Evolutionary conservation across 495 filamentous ascomycete genomes (phyloP).

Genomic region (Trichocladium antarcticum): DNA sequence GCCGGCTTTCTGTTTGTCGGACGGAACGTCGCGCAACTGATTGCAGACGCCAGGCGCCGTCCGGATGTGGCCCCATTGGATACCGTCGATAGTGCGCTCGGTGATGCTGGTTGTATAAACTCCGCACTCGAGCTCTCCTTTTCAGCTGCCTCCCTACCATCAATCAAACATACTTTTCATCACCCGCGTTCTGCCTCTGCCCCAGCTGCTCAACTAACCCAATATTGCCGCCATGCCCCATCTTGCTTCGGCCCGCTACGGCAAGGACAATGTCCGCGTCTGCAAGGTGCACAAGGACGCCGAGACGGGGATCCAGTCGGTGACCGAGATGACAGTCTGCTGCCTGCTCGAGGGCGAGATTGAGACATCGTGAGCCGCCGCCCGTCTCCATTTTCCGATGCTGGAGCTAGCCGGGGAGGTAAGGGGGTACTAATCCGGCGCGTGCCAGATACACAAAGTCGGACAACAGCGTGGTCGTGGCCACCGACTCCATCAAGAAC

Average conservation of each 20-base stretch:
- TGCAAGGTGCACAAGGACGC: constrained; percentile 81
- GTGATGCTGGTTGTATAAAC: too few species aligned
- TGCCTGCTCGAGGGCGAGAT: constrained; percentile 84
- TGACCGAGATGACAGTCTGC: constrained; percentile 91
- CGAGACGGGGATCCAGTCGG: constrained; percentile 63
- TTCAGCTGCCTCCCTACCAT: too few species aligned
- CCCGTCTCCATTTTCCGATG: too few species aligned
- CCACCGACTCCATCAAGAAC: constrained; percentile 97
- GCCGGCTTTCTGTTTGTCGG: constrained; percentile 3
- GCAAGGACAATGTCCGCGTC: constrained; percentile 97
- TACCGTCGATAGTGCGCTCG: neutral
- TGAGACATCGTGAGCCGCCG: constrained; percentile 58
- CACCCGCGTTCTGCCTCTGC: neutral
- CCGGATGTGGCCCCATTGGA: constrained; percentile 7
- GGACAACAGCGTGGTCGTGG: constrained; percentile 91
- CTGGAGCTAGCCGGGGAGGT: too few species aligned
- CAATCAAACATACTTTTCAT: neutral
- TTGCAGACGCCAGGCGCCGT: constrained; percentile 12
- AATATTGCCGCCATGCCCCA: constrained; percentile 37
- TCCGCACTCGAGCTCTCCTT: too few species aligned
- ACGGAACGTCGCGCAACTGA: constrained; percentile 19
- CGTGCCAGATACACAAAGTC: constrained; percentile 67
- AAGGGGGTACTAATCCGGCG: too few species aligned
- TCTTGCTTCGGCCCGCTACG: constrained; percentile 69
- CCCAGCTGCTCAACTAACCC: neutral